Percentiles rank a stretch among this genome's conserved stretches.
Conservation (phyloP, 805 yeast species). For the Ogataea degrootiae region DNA sequence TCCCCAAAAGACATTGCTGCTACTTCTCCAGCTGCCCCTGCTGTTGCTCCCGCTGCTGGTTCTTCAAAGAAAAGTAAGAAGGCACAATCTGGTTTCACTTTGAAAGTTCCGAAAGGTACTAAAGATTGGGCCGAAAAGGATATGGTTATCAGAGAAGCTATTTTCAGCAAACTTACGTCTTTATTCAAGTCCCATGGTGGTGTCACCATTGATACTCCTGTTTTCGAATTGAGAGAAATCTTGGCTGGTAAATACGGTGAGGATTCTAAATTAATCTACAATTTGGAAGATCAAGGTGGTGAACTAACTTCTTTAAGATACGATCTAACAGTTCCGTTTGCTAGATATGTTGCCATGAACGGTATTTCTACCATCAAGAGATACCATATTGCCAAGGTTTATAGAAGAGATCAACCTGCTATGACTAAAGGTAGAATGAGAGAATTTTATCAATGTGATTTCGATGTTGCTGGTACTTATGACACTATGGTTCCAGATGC, state of each 20-base stretch:
- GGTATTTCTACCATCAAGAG: conserved; percentile 85
- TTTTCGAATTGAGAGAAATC: conserved; percentile 92
- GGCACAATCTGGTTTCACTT: conserved; percentile 49
- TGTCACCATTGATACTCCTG: conserved; percentile 97
- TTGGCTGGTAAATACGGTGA: conserved; percentile 98
- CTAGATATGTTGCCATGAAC: conserved; percentile 95
- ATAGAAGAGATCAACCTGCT: conserved; percentile 99
- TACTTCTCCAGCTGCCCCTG: neutral
- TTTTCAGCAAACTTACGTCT: conserved; percentile 65
- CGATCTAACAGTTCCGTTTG: conserved; percentile 97
- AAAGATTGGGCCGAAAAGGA: conserved; percentile 99
- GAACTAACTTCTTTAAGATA: conserved; percentile 93
- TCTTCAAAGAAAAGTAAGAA: conserved; percentile 40
- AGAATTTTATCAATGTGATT: conserved; percentile 98
- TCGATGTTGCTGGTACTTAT: conserved; percentile 90
- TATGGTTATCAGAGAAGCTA: conserved; percentile 89
- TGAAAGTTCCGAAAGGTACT: conserved; percentile 96
- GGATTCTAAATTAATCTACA: conserved; percentile 93
- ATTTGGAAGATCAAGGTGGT: conserved; percentile 98
- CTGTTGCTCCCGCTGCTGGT: neutral
- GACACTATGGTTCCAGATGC: conserved; percentile 97
- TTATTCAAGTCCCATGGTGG: conserved; percentile 96
- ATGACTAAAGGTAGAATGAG: conserved; percentile 99
- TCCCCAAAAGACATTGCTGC: neutral
- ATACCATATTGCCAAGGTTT: conserved; percentile 96